Conservation (phyloP, 2,329 filamentous ascomycete genomes). For the Cytospora paraplurivora region DNA sequence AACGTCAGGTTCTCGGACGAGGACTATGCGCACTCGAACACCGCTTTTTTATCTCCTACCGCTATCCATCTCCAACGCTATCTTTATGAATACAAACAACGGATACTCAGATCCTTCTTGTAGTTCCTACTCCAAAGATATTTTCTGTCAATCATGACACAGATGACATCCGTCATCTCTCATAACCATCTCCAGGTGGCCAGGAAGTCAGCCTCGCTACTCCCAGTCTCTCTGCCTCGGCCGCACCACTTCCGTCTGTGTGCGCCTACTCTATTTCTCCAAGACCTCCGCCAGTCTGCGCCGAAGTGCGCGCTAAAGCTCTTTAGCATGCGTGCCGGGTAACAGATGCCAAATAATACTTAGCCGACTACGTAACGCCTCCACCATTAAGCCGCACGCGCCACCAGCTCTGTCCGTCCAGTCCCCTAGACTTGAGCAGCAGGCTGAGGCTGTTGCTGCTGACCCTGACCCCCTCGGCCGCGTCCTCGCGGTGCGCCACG, state of each 20-base stretch:
- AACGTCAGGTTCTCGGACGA: not conserved
- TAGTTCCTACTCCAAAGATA: not conserved
- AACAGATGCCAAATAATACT: not conserved
- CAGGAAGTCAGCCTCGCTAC: not conserved
- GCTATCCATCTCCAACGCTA: not conserved
- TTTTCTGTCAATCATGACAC: not conserved
- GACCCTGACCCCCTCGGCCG: slow-evolving; percentile 22
- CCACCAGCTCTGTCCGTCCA: not conserved
- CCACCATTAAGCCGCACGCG: not conserved
- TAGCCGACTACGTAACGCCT: not conserved
- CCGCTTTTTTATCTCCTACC: slow-evolving; percentile 9
- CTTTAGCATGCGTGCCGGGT: not conserved
- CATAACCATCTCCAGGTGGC: not conserved
- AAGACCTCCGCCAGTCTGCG: not conserved
- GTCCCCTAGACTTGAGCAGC: slow-evolving; percentile 24
- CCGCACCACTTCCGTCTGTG: not conserved
- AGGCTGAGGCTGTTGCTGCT: slow-evolving; percentile 21
- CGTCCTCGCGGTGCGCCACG: slow-evolving; percentile 24
- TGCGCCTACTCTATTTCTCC: not conserved
- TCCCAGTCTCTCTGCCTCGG: not conserved
- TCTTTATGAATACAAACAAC: no score
- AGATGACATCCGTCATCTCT: not conserved
- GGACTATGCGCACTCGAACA: not conserved
- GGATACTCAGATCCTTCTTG: not conserved
- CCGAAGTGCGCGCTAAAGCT: not conserved